phyloP scores from a whole-genome alignment of 31 red algal genomes.

The Bonnemaisonia californica region DNA sequence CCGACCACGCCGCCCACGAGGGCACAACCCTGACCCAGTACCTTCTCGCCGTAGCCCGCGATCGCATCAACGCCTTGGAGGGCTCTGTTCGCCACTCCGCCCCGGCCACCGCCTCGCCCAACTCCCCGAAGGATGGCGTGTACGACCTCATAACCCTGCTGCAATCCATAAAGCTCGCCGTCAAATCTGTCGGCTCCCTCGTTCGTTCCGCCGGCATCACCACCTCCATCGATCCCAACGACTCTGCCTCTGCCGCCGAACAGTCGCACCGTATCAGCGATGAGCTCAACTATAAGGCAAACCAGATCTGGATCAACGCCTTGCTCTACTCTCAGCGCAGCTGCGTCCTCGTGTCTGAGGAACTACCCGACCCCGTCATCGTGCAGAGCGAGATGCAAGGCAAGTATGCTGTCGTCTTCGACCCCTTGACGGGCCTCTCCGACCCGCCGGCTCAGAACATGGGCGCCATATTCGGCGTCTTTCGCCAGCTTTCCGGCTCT shows the following conservation, averaged over 20 bases:
- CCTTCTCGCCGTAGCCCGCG: conserved; percentile 58
- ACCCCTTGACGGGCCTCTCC: conserved; percentile 90
- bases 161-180: conserved; percentile 88
- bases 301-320: conserved; percentile 92
- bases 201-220: conserved; percentile 83
- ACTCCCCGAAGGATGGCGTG: conserved; percentile 58
- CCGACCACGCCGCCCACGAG: conserved; percentile 24
- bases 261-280: conserved; percentile 41
- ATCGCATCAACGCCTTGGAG: conserved; percentile 65
- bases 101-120: conserved; percentile 15
- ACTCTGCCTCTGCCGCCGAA: conserved; percentile 12
- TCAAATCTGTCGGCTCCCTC: conserved; percentile 84
- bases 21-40: conserved; percentile 69
- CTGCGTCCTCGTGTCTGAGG: conserved; percentile 92
- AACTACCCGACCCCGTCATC: conserved; percentile 87
- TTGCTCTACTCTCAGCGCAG: conserved; percentile 74
- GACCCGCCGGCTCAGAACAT: conserved; percentile 91
- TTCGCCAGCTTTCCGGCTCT: conserved; percentile 74
- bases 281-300: conserved; percentile 68
- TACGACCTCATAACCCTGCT: conserved; percentile 89
- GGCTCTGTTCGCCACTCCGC: conserved; percentile 60
- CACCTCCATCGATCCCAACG: conserved; percentile 13
- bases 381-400: conserved; percentile 83
- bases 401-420: conserved; percentile 96
- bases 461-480: conserved; percentile 97